phyloP scores from a whole-genome alignment of 164 flowering plant genomes.

The Vitis vinifera region DNA sequence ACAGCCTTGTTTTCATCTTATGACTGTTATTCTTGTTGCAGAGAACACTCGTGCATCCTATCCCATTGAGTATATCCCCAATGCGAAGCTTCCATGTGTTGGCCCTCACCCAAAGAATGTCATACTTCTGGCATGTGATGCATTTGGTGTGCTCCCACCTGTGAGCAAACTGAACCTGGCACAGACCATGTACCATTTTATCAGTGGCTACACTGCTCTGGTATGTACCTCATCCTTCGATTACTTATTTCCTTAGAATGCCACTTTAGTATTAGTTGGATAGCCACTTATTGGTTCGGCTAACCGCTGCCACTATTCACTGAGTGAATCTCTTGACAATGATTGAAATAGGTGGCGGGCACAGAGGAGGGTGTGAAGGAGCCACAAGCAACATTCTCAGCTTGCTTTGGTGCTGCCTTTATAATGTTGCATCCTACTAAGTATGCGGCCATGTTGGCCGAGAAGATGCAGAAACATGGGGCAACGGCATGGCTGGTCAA shows the following conservation, averaged over 20 bases:
- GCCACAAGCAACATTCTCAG: constrained; percentile 93
- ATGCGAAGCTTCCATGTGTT: constrained; percentile 94
- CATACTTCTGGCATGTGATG: constrained; percentile 96
- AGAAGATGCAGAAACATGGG: constrained; percentile 92
- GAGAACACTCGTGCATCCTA: constrained; percentile 98
- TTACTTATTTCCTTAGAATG: not conserved
- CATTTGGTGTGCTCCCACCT: constrained; percentile 98
- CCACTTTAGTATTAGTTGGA: not conserved
- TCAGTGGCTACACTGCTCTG: constrained; percentile 99
- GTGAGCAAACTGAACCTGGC: constrained; percentile 94
- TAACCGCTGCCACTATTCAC: too few species aligned
- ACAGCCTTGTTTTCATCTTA: too few species aligned
- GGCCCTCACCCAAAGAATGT: constrained; percentile 98
- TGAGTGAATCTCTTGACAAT: not conserved
- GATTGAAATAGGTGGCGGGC: constrained; percentile 77
- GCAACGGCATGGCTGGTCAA: constrained; percentile 99
- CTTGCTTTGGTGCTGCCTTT: constrained; percentile 98
- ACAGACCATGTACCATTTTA: constrained; percentile 99
- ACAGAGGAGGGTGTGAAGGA: constrained; percentile 96
- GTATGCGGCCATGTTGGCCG: constrained; percentile 98
- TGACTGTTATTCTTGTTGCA: constrained; percentile 29
- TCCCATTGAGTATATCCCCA: constrained; percentile 95
- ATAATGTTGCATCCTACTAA: constrained; percentile 98
- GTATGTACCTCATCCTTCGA: constrained; percentile 28
- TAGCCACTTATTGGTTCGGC: not conserved